Base-by-base conservation (phyloP, 2,329 filamentous ascomycete genomes). In the Alternaria gaisen region DNA sequence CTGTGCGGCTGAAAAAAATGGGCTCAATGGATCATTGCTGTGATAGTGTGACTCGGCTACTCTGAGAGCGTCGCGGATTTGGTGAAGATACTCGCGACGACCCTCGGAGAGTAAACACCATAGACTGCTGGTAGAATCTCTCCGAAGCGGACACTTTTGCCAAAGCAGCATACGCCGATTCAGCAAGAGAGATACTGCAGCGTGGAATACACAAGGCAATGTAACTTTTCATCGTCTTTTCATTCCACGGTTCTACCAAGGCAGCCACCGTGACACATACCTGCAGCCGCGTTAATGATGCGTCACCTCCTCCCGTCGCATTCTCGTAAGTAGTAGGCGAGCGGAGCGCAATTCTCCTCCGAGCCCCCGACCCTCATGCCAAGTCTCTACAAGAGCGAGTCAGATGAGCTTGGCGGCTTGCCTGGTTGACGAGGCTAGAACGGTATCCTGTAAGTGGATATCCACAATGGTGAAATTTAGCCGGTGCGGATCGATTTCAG, bases 311-410 rank as follows among this genome's bases (percentile, higher is more conserved):
- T 16, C 40, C 55, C 55, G 55, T 44, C 20, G 42, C 40, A 42
- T 57, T 57, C 55, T 32, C 55, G 55, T 53, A 24, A 34, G 20
- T 20, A 22, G 16, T 36, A 30, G 20, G 20, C 11, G 30, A 44
- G 41, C 52, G 53, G 55, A 42, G 36, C 20, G 38, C 47, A 30
- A 57, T 53, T 44, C 34, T 28, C 20, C 55, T 20, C 55, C 55
- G 55, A 50, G 36, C 30, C 47, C n/a, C 47, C 55, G 55, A 57
- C 22, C 46, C 16, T 9, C 20, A 24, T 30, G 55, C 55, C 55
- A 57, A 57, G 55, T 16, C 24, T 38, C 26, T 50, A 14, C 32
- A n/a, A 18, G 9, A 24, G 46, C 20, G 20, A 50, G 46, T 50
- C 46, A 24, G 22, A 36, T 32, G 30, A 38, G 46, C 30, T 50